These are phyloP conservation scores for Phialophora verrucosa DNA, from an alignment of 2,329 filamentous ascomycete species.

Conservation along the genomic window DNA sequence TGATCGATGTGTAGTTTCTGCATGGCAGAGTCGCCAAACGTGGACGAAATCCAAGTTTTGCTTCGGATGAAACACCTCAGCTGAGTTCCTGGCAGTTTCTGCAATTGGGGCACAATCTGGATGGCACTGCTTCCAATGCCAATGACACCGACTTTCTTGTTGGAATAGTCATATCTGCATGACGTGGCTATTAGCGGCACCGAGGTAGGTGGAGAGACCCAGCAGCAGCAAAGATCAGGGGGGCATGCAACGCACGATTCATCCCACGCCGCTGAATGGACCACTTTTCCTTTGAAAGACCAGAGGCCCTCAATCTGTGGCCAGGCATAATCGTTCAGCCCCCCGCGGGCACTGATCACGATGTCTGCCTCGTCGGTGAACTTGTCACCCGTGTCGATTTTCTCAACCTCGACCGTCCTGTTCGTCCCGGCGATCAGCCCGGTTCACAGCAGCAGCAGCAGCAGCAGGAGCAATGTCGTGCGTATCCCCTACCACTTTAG, in stretches of 20 bases:
- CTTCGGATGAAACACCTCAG: conserved; percentile 39
- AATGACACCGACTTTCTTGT: conserved; percentile 39
- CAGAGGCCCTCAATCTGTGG: conserved; percentile 41
- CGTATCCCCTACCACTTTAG: conserved; percentile 38
- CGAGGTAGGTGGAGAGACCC: conserved; percentile 38
- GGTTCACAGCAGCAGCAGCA: conserved; percentile 11
- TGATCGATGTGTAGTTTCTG: conserved; percentile 25
- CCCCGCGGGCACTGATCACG: conserved; percentile 62
- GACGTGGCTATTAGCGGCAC: conserved; percentile 17
- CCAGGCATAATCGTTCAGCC: conserved; percentile 48
- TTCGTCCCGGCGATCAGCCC: background rate
- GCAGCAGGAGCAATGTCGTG: conserved; percentile 36
- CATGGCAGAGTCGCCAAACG: conserved; percentile 32
- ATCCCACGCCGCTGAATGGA: conserved; percentile 52
- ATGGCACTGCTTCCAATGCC: conserved; percentile 39
- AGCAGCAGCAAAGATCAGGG: background rate
- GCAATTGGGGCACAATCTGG: conserved; percentile 46
- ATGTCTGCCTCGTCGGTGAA: conserved; percentile 16
- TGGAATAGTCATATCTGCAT: conserved; percentile 38
- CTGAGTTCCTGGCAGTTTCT: conserved; percentile 42
- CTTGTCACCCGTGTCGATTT: conserved; percentile 4
- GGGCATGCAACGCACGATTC: background rate
- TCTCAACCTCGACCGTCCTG: background rate
- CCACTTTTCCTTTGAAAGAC: conserved; percentile 45
- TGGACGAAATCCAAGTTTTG: conserved; percentile 41